Evolutionary conservation across 2,329 filamentous ascomycete species (phyloP).

Genomic region (Magnaporthiopsis poae): DNA sequence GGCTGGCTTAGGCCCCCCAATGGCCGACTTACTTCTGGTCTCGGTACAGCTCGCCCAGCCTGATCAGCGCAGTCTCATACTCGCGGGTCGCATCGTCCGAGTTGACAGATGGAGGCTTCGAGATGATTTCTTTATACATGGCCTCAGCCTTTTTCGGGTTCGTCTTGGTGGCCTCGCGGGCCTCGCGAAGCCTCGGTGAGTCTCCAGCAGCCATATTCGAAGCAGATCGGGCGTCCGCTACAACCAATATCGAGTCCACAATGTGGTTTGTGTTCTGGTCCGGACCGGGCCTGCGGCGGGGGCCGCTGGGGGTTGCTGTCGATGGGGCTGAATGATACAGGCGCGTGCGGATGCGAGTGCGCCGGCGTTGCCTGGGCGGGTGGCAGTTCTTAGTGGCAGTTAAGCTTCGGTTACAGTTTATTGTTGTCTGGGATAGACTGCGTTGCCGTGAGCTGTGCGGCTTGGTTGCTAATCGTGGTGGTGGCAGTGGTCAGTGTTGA

Average conservation of each 20-base stretch:
- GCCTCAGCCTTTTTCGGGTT: slow-evolving; percentile 76
- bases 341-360: too few species aligned
- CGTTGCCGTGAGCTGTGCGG: neutral
- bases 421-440: neutral
- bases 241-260: neutral
- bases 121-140: slow-evolving; percentile 82
- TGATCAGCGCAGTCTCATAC: slow-evolving; percentile 82
- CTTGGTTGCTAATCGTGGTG: neutral
- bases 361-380: neutral
- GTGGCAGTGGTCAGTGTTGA: neutral
- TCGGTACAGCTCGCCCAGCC: slow-evolving; percentile 82
- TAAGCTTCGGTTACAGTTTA: neutral
- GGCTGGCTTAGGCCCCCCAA: neutral
- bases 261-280: neutral
- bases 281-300: too few species aligned
- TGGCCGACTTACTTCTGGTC: slow-evolving; percentile 60
- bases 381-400: neutral
- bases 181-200: slow-evolving; percentile 69
- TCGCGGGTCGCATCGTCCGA: slow-evolving; percentile 78
- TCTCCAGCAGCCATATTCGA: slow-evolving; percentile 46
- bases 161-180: slow-evolving; percentile 70
- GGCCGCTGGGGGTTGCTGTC: neutral
- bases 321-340: too few species aligned
- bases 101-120: slow-evolving; percentile 71
- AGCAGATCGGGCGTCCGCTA: neutral